phyloP scores from a whole-genome alignment of 352 stramenopile species.

The Aphanomyces euteiches region DNA sequence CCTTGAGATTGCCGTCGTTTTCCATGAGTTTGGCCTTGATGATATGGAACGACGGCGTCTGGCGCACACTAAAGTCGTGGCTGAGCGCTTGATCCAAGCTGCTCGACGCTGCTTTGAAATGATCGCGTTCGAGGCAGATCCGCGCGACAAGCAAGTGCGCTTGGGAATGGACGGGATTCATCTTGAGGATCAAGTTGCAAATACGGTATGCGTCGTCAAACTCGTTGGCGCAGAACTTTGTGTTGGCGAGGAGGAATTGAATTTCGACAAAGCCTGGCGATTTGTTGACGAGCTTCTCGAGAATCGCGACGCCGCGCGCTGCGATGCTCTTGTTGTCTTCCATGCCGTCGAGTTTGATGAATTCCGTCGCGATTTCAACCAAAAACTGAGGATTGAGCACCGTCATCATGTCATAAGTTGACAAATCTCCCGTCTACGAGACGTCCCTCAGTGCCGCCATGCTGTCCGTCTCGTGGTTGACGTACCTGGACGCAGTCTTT shows the following conservation, averaged over 20 bases:
- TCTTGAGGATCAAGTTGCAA: conserved; percentile 67
- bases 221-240: conserved; percentile 62
- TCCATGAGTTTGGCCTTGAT: conserved; percentile 85
- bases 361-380: conserved; percentile 81
- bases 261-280: conserved; percentile 81
- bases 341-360: conserved; percentile 48
- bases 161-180: conserved; percentile 67
- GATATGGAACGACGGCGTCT: conserved; percentile 81
- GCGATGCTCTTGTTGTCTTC: conserved; percentile 23
- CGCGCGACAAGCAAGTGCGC: conserved; percentile 82
- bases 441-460: no score
- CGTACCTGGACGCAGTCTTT: conserved; percentile 53
- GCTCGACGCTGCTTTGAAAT: conserved; percentile 61
- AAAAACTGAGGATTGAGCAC: conserved; percentile 86
- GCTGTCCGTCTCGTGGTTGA: no score
- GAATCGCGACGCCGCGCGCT: conserved; percentile 55
- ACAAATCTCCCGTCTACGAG: conserved; percentile 44
- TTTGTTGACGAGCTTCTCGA: conserved; percentile 80
- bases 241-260: conserved; percentile 78
- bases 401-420: conserved; percentile 70
- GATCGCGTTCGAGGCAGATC: conserved; percentile 71
- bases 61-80: conserved; percentile 84
- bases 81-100: conserved; percentile 86
- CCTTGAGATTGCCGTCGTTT: conserved; percentile 65
- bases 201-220: conserved; percentile 80